Conservation (phyloP, 2,329 filamentous ascomycete genomes). For the Neofusicoccum sp. region DNA sequence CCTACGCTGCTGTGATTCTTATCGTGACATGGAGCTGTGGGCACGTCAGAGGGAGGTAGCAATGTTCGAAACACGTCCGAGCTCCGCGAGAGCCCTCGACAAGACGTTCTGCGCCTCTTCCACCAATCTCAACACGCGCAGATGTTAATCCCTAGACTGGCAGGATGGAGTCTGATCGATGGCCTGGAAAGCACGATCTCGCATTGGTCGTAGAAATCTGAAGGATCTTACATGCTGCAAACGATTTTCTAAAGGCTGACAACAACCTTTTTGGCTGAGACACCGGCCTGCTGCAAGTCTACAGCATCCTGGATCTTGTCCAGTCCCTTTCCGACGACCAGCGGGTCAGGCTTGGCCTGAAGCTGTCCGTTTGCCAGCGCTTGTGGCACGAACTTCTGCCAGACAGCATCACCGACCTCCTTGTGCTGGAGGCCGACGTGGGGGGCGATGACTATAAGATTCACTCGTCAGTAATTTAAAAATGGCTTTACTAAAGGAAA, state of each 20-base stretch:
- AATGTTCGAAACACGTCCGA: not conserved
- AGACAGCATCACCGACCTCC: conserved; percentile 36
- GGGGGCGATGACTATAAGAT: conserved; percentile 1
- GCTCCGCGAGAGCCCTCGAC: not conserved
- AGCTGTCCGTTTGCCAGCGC: conserved; percentile 35
- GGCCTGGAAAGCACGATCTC: not conserved
- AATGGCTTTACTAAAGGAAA: not conserved
- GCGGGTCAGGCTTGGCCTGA: conserved; percentile 35
- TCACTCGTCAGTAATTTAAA: not conserved
- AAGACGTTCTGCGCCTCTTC: no score
- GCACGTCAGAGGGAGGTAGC: no score
- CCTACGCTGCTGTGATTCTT: not conserved
- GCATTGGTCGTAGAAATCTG: not conserved
- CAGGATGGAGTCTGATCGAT: not conserved
- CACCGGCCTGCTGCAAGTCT: conserved; percentile 31
- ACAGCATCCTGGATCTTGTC: conserved; percentile 31
- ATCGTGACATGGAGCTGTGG: not conserved
- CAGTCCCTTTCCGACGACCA: conserved; percentile 33
- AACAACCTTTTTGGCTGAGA: conserved; percentile 46
- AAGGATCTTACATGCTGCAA: not conserved
- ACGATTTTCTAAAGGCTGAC: conserved; percentile 26
- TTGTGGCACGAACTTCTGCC: conserved; percentile 36
- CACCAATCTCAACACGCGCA: no score
- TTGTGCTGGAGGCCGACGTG: conserved; percentile 28
- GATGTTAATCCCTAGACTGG: no score